Base-by-base conservation (phyloP, 1,284 basidiomycete genomes). In the Takashimella tepidaria region DNA sequence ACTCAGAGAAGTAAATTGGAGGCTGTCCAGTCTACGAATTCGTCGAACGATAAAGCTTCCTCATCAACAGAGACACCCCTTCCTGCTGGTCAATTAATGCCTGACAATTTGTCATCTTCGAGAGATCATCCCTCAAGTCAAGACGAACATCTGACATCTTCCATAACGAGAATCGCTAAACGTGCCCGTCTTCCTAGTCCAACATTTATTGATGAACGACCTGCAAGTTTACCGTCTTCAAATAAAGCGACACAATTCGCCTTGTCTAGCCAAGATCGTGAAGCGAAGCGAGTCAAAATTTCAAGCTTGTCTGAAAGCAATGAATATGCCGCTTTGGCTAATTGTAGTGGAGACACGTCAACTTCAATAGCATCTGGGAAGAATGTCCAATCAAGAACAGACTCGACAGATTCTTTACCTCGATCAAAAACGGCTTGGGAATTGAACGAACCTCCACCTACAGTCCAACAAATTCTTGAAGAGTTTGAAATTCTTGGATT, bases 361-460 rank as follows among this genome's bases (percentile, higher is more conserved):
- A 50, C 37, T 41, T 43, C 49, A 26, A n/a, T n/a, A 22, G n/a
- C n/a, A 24, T 41, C 12, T 42, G 26, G 25, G 26, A 41, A 23
- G 49, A 43, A 42, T 19, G 6, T 44, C 42, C 6, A 44, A 19
- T 19, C 42, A 44, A 16, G 31, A 16, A 37, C 63, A 16, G 48
- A 50, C 41, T 60, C 60, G 22, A 69, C 50, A 26, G n/a, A 41
- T 41, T 48, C 52, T 16, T 40, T 56, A 8, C 37, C 40, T 24
- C 48, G 61, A 10, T 64, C 59, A 20, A 45, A 27, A 2, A 61
- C 45, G 4, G 62, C 69, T 1, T 86, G 82, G 73, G 64, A 76
- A 23, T 92, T 86, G 61, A 67, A 74, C 2, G 53, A 64, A 3
- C 59, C 72, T 4, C 84, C 89, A 0, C 90, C 90, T 1, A 45